Evolutionary conservation across 306 rosid species (phyloP).

Genomic region (Prunus kanzakura): DNA sequence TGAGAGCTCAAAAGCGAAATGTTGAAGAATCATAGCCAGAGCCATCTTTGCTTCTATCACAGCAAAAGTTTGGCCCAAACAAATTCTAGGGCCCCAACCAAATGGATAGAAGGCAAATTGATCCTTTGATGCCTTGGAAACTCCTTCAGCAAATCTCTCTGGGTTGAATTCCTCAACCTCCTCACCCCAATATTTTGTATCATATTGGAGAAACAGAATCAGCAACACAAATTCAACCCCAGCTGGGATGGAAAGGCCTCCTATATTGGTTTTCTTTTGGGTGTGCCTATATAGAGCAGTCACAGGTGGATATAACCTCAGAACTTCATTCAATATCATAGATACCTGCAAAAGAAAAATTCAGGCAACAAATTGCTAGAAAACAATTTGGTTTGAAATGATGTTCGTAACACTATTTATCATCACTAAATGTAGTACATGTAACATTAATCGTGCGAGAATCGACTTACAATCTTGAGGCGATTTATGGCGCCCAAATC

Average conservation of each 20-base stretch:
- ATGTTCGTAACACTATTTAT: background rate
- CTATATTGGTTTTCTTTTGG: slow-evolving; percentile 3
- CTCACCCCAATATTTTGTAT: slow-evolving; percentile 35
- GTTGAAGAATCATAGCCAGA: slow-evolving; percentile 44
- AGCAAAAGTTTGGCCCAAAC: slow-evolving; percentile 49
- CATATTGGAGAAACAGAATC: slow-evolving; percentile 32
- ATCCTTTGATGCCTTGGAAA: slow-evolving; percentile 32
- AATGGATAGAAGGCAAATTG: slow-evolving; percentile 41
- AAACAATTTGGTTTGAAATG: background rate
- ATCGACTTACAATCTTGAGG: slow-evolving; percentile 30
- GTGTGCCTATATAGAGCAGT: background rate
- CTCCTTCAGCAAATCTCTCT: slow-evolving; percentile 41
- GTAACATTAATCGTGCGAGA: background rate
- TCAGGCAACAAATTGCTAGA: too few species aligned
- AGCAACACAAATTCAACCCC: slow-evolving; percentile 28
- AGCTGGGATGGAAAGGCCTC: slow-evolving; percentile 34
- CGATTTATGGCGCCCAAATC: slow-evolving; percentile 28
- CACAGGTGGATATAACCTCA: slow-evolving; percentile 15
- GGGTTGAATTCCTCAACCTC: slow-evolving; percentile 42
- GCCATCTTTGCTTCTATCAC: slow-evolving; percentile 43
- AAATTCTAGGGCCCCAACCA: slow-evolving; percentile 50
- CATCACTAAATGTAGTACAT: background rate
- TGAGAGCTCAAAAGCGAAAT: slow-evolving; percentile 46
- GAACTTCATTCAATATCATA: slow-evolving; percentile 19
- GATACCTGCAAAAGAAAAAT: slow-evolving; percentile 1